These are phyloP conservation scores for Phlebiopsis flavidoalba DNA, from an alignment of 768 basidiomycete genomes.

Conservation along the genomic window DNA sequence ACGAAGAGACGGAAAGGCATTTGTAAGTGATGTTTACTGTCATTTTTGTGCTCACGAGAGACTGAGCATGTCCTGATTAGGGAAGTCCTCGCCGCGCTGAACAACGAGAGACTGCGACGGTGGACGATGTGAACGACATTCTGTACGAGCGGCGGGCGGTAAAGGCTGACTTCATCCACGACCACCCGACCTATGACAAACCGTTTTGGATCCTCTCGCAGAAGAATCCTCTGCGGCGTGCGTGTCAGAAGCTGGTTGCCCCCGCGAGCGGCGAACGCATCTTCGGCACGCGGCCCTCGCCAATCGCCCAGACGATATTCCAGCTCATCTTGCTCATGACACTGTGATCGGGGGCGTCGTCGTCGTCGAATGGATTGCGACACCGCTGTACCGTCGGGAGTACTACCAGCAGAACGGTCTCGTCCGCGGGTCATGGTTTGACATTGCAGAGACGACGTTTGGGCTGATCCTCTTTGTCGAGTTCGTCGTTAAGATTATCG, in stretches of 20 bases:
- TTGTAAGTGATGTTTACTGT: constrained; percentile 36
- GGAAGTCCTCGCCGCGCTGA: constrained; percentile 62
- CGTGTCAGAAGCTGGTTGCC: constrained; percentile 80
- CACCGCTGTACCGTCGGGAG: constrained; percentile 74
- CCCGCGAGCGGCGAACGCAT: constrained; percentile 86
- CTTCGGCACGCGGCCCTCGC: constrained; percentile 68
- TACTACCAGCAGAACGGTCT: constrained; percentile 59
- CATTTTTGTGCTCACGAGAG: neutral
- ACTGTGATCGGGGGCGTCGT: constrained; percentile 76
- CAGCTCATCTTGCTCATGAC: constrained; percentile 66
- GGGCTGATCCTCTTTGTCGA: constrained; percentile 71
- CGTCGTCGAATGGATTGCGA: constrained; percentile 79
- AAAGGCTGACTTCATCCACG: constrained; percentile 82
- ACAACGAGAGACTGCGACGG: constrained; percentile 47
- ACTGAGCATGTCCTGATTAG: constrained; percentile 30
- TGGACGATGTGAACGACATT: constrained; percentile 57
- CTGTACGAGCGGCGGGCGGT: constrained; percentile 66
- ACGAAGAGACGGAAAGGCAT: constrained; percentile 68
- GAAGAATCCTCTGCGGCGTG: constrained; percentile 60
- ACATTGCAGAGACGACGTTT: constrained; percentile 70
- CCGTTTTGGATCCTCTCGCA: constrained; percentile 89
- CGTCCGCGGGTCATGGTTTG: constrained; percentile 80
- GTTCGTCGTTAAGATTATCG: constrained; percentile 84
- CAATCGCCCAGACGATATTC: constrained; percentile 63
- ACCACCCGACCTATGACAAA: constrained; percentile 87